phyloP scores from a whole-genome alignment of 192 early-diverging fungal species.

The Coemansia guatemalensis region DNA sequence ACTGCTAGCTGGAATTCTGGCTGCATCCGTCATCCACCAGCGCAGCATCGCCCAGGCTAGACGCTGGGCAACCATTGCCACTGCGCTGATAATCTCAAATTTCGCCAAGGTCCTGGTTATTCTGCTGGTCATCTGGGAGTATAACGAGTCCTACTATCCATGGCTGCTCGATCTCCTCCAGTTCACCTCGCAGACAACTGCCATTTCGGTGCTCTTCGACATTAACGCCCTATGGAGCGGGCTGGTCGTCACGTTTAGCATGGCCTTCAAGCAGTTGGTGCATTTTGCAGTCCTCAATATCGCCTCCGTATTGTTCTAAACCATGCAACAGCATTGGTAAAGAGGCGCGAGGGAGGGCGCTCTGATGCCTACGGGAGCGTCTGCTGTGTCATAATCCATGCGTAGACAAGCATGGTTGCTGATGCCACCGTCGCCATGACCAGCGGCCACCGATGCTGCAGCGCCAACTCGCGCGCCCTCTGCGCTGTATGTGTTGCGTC shows the following conservation, averaged over 20 bases:
- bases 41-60: constrained; percentile 21
- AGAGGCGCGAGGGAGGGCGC: not conserved
- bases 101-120: constrained; percentile 88
- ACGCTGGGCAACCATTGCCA: constrained; percentile 48
- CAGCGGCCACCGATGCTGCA: constrained; percentile 42
- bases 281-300: constrained; percentile 20
- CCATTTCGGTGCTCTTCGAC: constrained; percentile 56
- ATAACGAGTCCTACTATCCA: constrained; percentile 75
- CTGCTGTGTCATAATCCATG: constrained; percentile 45
- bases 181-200: constrained; percentile 73
- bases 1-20: constrained; percentile 29
- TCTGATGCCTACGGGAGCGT: not conserved
- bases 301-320: constrained; percentile 19
- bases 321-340: not conserved
- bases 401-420: constrained; percentile 46
- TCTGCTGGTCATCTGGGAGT: constrained; percentile 91
- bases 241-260: constrained; percentile 41
- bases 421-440: constrained; percentile 42
- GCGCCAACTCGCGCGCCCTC: constrained; percentile 42
- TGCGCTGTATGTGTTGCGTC: constrained; percentile 41
- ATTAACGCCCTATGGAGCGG: constrained; percentile 36
- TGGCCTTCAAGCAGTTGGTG: constrained; percentile 44
- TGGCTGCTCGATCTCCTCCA: constrained; percentile 78
- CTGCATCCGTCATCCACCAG: constrained; percentile 39
- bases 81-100: constrained; percentile 75